Evolutionary conservation across 73 alveolate species (phyloP).

Genomic region (Paraurostyla sp.): DNA sequence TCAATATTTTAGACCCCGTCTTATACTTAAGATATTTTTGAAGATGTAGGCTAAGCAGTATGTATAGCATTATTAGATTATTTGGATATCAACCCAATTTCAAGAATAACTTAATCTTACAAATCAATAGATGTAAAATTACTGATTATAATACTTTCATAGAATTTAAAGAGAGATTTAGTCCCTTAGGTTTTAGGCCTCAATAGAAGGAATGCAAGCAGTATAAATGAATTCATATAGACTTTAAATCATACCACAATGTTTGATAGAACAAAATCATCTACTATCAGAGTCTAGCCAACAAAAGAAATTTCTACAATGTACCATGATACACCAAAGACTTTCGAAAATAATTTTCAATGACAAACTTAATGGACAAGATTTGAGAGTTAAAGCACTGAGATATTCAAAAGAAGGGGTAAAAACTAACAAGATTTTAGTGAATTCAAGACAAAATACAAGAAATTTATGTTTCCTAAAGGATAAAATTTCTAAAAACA

Average conservation of each 20-base stretch:
- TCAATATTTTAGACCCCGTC: conserved; percentile 58
- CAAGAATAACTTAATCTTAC: conserved; percentile 70
- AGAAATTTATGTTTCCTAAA: conserved; percentile 37
- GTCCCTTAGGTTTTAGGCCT: background rate
- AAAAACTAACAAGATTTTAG: background rate
- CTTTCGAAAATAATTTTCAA: background rate
- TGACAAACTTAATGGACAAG: background rate
- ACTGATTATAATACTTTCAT: background rate
- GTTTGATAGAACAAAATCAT: background rate
- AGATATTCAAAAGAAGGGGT: background rate
- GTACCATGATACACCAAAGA: background rate
- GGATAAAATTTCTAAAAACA: background rate
- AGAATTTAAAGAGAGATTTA: conserved; percentile 17
- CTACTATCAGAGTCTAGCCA: background rate
- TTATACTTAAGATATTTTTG: conserved; percentile 70
- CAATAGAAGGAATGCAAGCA: background rate
- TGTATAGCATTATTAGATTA: conserved; percentile 68
- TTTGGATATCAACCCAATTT: conserved; percentile 67
- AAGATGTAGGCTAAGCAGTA: conserved; percentile 78
- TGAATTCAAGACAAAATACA: background rate
- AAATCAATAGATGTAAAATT: conserved; percentile 42
- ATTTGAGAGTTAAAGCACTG: background rate
- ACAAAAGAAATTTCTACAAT: background rate
- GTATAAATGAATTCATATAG: conserved; percentile 24
- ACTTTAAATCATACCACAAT: background rate